Evolutionary conservation across 1,284 basidiomycete genomes (phyloP), one percentile per base, ranked within the genome.

Genomic region (Ganoderma sinense): DNA sequence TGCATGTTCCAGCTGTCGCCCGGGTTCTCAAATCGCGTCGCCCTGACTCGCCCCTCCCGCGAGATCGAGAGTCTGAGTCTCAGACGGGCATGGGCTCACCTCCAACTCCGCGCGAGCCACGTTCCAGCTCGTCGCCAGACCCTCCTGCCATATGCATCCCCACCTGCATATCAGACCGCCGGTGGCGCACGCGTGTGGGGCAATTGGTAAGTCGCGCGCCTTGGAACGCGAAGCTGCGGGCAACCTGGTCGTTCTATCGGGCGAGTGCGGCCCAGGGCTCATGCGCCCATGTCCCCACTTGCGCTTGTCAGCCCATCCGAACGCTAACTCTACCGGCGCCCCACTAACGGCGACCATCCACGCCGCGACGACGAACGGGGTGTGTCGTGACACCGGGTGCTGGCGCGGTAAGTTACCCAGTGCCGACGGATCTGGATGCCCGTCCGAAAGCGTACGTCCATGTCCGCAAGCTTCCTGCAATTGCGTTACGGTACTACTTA

Each of bases 311-410:
- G 13, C 3, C 18, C n/a, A 39, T 41, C 63, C 61, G 67, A 73
- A 73, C 70, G 70, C 40, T 68, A 71, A 71, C 72, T 68, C 66
- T 71, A 64, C 65, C 62, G 26, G 68, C 51, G 16, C 68, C 70
- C 68, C 72, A 43, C 68, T 73, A 73, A 69, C 70, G 65, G 70
- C 72, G 72, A 68, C 60, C 14, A 7, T 39, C 29, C 55, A 56
- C 55, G 31, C 55, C 29, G 29, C 31, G 26, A 59, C 58, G 58
- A 40, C 33, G 16, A 11, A 59, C 36, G 16, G 0, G 23, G 36
- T n/a, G 4, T 26, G 36, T 60, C 36, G 36, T n/a, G 29, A 39
- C 56, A 33, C 7, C 33, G 48, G 48, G 48, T 51, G 48, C 48
- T 51, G n/a, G 45, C 23, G 48, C 4, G 23, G 36, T 10, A 36